Percentiles rank a stretch among this genome's conserved stretches.
phyloP scores from a whole-genome alignment of 2,329 filamentous ascomycete genomes.

The Trichoderma hamatum region DNA sequence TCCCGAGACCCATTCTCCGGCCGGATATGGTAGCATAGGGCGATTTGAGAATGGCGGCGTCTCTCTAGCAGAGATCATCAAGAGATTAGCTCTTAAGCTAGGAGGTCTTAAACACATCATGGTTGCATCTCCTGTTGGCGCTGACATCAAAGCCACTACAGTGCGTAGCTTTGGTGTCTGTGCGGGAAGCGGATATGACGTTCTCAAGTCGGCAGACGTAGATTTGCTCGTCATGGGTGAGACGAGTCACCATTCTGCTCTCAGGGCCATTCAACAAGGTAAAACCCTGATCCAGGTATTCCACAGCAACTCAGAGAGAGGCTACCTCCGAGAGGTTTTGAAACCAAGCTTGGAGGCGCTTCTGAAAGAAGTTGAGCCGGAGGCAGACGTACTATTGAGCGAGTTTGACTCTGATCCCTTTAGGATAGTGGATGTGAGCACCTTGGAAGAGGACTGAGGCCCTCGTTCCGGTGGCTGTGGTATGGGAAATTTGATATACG shows the following conservation, averaged over 20 bases:
- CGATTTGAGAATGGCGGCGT: constrained; percentile 43
- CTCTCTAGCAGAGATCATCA: constrained; percentile 49
- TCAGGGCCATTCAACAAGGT: constrained; percentile 82
- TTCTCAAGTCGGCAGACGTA: constrained; percentile 71
- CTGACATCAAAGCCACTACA: constrained; percentile 39
- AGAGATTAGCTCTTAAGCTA: constrained; percentile 64
- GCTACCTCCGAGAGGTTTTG: constrained; percentile 75
- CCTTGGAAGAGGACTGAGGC: constrained; percentile 37
- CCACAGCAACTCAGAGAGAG: constrained; percentile 90
- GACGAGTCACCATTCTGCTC: constrained; percentile 88
- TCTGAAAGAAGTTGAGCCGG: constrained; percentile 54
- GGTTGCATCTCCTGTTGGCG: constrained; percentile 56
- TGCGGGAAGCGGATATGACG: constrained; percentile 80
- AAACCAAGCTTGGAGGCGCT: constrained; percentile 63
- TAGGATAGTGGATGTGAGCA: constrained; percentile 65
- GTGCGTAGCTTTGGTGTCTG: constrained; percentile 81
- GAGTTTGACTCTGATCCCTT: constrained; percentile 85
- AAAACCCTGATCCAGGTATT: constrained; percentile 83
- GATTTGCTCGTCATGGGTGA: constrained; percentile 91
- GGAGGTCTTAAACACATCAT: constrained; percentile 63
- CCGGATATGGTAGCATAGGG: constrained; percentile 58
- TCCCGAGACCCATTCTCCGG: constrained; percentile 49
- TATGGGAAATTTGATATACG: background rate
- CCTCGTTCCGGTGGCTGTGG: background rate
- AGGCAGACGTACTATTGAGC: constrained; percentile 72